These are phyloP conservation scores for Naganishia friedmannii DNA, from an alignment of 768 basidiomycete genomes.

Conservation along the genomic window DNA sequence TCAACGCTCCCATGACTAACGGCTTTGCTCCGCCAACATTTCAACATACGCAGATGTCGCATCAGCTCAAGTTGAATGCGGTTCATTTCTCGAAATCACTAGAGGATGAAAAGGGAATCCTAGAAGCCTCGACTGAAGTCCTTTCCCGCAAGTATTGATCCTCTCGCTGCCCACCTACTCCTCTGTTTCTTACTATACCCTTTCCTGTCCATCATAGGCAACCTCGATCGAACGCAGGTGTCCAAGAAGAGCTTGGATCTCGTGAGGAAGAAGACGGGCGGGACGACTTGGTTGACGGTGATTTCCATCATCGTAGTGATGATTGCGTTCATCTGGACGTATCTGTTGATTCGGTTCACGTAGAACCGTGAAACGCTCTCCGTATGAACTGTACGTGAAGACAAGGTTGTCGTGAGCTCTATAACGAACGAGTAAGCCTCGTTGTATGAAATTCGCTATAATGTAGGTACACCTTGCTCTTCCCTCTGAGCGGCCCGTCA, in stretches of 20 bases:
- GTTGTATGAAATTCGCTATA: too few species aligned
- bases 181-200: constrained; percentile 29
- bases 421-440: too few species aligned
- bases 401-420: too few species aligned
- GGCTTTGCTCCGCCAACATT: not conserved
- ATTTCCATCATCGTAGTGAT: constrained; percentile 65
- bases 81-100: constrained; percentile 71
- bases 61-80: constrained; percentile 79
- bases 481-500: too few species aligned
- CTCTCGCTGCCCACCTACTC: not conserved
- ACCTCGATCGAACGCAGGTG: constrained; percentile 41
- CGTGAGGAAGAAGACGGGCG: constrained; percentile 63
- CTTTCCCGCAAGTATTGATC: constrained; percentile 63
- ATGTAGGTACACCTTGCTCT: too few species aligned
- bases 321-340: constrained; percentile 58
- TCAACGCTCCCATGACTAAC: not conserved
- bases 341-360: constrained; percentile 50
- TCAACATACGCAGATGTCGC: constrained; percentile 64
- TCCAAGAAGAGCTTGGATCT: constrained; percentile 60
- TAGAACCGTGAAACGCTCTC: constrained; percentile 14
- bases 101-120: constrained; percentile 68
- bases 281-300: constrained; percentile 71
- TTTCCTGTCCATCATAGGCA: constrained; percentile 55
- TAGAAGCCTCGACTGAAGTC: constrained; percentile 67
- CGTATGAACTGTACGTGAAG: too few species aligned